Evolutionary conservation across 1,284 basidiomycete genomes (phyloP).

Genomic region (Ceratobasidium sp.): DNA sequence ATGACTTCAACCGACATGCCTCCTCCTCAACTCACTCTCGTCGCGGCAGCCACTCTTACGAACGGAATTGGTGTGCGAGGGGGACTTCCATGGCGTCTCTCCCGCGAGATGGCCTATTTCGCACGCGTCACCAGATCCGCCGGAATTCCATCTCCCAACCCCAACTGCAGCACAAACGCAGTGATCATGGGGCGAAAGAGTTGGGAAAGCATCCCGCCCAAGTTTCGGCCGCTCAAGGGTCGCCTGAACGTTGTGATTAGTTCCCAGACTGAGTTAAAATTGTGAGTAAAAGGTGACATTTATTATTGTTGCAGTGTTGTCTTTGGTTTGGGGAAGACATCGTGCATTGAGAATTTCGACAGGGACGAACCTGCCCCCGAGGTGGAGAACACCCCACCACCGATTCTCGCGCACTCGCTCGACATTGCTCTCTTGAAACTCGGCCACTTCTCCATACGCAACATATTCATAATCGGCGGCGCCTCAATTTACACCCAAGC

Average conservation of each 20-base stretch:
- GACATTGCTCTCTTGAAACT: constrained; percentile 28
- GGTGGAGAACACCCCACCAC: background rate
- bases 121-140: constrained; percentile 74
- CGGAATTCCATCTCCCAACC: constrained; percentile 52
- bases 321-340: background rate
- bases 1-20: background rate
- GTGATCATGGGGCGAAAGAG: constrained; percentile 97
- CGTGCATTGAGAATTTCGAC: constrained; percentile 1
- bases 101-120: constrained; percentile 94
- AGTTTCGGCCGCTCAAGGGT: constrained; percentile 81
- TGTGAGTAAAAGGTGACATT: constrained; percentile 9
- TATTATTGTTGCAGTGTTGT: background rate
- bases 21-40: constrained; percentile 68
- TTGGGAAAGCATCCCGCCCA: constrained; percentile 96
- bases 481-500: constrained; percentile 80
- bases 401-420: constrained; percentile 30
- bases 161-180: constrained; percentile 61
- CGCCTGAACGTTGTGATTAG: constrained; percentile 86
- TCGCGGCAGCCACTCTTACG: constrained; percentile 87
- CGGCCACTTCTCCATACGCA: constrained; percentile 43
- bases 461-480: constrained; percentile 87
- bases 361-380: background rate
- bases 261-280: constrained; percentile 47
- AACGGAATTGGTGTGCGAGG: constrained; percentile 87
- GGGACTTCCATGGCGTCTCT: constrained; percentile 85